Base-by-base conservation (phyloP, 345 rosid species). In the Turritis glabra region DNA sequence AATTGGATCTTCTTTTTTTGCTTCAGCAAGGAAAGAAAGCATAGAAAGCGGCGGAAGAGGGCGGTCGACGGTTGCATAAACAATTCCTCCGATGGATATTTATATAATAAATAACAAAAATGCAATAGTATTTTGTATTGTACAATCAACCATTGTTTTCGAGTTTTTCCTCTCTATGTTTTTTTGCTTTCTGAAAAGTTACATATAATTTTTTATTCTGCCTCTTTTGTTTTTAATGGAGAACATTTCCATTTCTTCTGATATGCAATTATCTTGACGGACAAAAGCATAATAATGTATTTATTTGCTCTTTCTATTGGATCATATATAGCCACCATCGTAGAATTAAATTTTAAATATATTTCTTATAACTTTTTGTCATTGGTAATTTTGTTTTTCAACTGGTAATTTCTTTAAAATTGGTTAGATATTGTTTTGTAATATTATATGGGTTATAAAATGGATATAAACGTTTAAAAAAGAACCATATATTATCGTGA, bases 81-180 rank as follows among this genome's bases (percentile, higher is more conserved):
- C 32, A 76, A 3, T 26, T 76, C 15, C 40, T 62, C 32, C 63
- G 35, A 12, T 59, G 63, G 3, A 69, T 60, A 53, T 74, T 29
- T 75, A 75, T 67, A 76, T 50, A 63, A 70, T 68, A 62, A 71
- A 64, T 46, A 77, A 71, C 75, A 13, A 70, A 76, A 76, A 69
- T 76, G 80, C 76, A 64, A 77, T 70, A 70, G 56, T 70, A 13
- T 76, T 25, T 77, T 77, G 72, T 71, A 71, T 77, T 56, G 75
- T 53, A 69, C 71, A 11, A 63, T 71, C 75, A 76, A 52, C 40
- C 64, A 68, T 69, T 76, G 75, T 69, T 69, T 76, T 44, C 37
- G 73, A 69, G 64, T 53, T 76, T 40, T 33, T 12, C 32, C 3
- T 38, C 53, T 61, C 61, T 52, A 3, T 15, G 30, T 27, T 38